These are phyloP conservation scores for Cytospora piceicola DNA, from an alignment of 2,329 filamentous ascomycete species.

Conservation along the genomic window DNA sequence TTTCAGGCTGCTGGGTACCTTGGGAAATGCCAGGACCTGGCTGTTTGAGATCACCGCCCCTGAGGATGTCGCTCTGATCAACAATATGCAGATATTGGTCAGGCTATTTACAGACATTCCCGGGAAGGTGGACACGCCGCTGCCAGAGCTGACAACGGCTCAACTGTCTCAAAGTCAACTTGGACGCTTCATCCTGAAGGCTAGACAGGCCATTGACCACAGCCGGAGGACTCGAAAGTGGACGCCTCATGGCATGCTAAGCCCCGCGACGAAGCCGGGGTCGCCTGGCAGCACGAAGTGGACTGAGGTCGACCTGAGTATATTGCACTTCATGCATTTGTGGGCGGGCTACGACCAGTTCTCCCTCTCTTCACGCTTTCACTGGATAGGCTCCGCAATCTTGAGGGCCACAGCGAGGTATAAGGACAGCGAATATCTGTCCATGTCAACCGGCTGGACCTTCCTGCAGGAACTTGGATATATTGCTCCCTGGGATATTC, in stretches of 20 bases:
- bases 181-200: constrained; percentile 53
- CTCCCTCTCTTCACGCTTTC: constrained; percentile 53
- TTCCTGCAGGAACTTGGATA: constrained; percentile 79
- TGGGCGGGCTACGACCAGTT: constrained; percentile 66
- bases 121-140: constrained; percentile 23
- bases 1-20: constrained; percentile 58
- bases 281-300: constrained; percentile 42
- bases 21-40: constrained; percentile 55
- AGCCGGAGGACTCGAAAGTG: constrained; percentile 55
- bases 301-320: constrained; percentile 53
- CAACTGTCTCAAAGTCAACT: constrained; percentile 37
- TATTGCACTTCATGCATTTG: constrained; percentile 71
- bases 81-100: constrained; percentile 54
- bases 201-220: constrained; percentile 53
- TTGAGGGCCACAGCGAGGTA: constrained; percentile 67
- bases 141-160: constrained; percentile 35
- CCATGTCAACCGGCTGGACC: constrained; percentile 56
- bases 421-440: constrained; percentile 49
- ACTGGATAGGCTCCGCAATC: constrained; percentile 66
- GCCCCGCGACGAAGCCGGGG: constrained; percentile 38
- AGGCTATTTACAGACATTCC: constrained; percentile 55
- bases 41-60: constrained; percentile 66
- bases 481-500: constrained; percentile 72
- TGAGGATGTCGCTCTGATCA: constrained; percentile 56
- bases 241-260: constrained; percentile 55